Evolutionary conservation across 495 filamentous ascomycete genomes (phyloP), one percentile per base, ranked within the genome.

Genomic region (Aspergillus panamensis): DNA sequence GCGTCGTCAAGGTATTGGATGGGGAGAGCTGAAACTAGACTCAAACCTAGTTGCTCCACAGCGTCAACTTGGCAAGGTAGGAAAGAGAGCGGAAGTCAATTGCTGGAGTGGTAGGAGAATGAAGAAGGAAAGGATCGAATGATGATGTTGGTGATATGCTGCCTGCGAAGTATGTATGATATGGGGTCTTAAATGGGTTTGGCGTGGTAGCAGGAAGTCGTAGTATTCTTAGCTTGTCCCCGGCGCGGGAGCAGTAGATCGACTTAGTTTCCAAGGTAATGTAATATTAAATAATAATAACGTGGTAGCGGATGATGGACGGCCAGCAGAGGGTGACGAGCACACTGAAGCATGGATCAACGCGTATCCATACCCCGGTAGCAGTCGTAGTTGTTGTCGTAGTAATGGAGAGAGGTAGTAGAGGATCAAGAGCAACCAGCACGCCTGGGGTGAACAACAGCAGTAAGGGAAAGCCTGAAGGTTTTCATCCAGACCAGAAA

Each of bases 281-380:
- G 19, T 25, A 25, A 25, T 25, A 25, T 25, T 25, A 25, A 51
- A 29, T 49, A 25, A 29, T 49, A 25, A 20, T 57, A 20, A 31
- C 33, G 35, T 31, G 37, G 51, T 42, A 43, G 51, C 37, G 51
- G 44, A 60, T 32, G 29, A 29, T 66, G 49, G 61, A 37, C 14
- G 30, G 53, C 17, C 42, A 20, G 20, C 42, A n/a, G 49, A 49
- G 49, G 45, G 33, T 51, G 58, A 55, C 43, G 57, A 49, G 62
- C 55, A 53, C 53, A 52, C 32, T 32, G 32, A 69, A 69, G 66
- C 69, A 71, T 70, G 72, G 69, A 70, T 70, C 69, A 75, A 73
- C 71, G 68, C 66, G 71, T 69, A 63, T 62, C 62, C 73, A 73
- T 73, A 73, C 69, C 58, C 66, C 54, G 55, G 53, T 20, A 45